Evolutionary conservation across 164 flowering plant genomes (phyloP).

Genomic region (Berberis thunbergii): DNA sequence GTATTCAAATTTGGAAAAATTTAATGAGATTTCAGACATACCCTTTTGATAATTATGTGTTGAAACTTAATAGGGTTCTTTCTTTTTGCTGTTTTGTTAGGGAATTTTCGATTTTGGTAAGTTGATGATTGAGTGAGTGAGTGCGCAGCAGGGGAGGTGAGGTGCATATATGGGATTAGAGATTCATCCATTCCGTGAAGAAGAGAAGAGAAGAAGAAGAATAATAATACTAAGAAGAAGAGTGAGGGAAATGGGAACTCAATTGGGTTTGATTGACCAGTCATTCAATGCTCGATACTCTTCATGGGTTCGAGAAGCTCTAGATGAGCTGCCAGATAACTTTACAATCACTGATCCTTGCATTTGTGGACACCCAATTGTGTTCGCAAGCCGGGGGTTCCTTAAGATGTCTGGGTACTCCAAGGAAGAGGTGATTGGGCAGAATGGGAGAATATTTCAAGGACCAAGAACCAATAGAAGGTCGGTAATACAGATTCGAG

Average conservation of each 20-base stretch:
- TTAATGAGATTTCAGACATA: not conserved
- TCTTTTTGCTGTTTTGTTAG: not conserved
- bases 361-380: constrained; percentile 82
- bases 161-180: constrained; percentile 40
- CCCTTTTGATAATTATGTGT: not conserved
- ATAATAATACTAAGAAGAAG: not conserved
- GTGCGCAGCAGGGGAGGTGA: constrained; percentile 12
- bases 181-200: constrained; percentile 7
- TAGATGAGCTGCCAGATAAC: constrained; percentile 54
- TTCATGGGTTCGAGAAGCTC: constrained; percentile 42
- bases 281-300: constrained; percentile 55
- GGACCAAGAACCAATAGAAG: constrained; percentile 64
- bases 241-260: constrained; percentile 35
- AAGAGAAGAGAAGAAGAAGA: not conserved
- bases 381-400: constrained; percentile 75
- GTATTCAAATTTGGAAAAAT: not conserved
- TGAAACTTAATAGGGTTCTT: not conserved
- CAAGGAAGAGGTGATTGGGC: constrained; percentile 63
- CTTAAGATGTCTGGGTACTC: constrained; percentile 75
- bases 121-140: constrained; percentile 2
- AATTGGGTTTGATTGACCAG: constrained; percentile 35
- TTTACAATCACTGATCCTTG: constrained; percentile 88
- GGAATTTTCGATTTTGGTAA: not conserved
- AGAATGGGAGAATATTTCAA: constrained; percentile 74
- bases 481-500: constrained; percentile 66